Evolutionary conservation across 768 basidiomycete species (phyloP).

Genomic region (Suillus fuscotomentosus): DNA sequence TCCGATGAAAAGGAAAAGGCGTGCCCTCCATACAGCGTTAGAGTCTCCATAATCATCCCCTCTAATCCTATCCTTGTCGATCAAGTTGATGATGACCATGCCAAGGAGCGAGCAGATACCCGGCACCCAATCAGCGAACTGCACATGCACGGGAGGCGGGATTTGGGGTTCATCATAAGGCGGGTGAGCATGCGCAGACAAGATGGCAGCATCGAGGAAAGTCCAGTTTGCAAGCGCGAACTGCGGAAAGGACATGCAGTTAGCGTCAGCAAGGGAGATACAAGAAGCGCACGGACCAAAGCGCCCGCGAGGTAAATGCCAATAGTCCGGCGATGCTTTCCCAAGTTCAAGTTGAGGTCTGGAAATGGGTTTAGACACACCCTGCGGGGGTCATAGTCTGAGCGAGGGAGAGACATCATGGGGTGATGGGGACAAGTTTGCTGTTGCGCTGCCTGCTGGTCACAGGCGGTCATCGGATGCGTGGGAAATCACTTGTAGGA

Average conservation of each 20-base stretch:
- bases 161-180: slow-evolving; percentile 71
- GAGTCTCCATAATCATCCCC: slow-evolving; percentile 84
- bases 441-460: neutral
- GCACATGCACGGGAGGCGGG: slow-evolving; percentile 75
- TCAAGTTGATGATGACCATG: slow-evolving; percentile 88
- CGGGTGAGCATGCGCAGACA: slow-evolving; percentile 82
- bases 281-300: slow-evolving; percentile 60
- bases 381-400: slow-evolving; percentile 81
- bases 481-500: neutral
- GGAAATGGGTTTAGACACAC: slow-evolving; percentile 90
- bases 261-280: neutral
- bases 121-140: slow-evolving; percentile 97
- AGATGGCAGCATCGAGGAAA: slow-evolving; percentile 89
- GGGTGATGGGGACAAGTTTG: neutral
- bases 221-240: slow-evolving; percentile 96
- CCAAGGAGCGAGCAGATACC: slow-evolving; percentile 92
- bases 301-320: slow-evolving; percentile 93
- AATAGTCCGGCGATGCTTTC: slow-evolving; percentile 74
- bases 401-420: slow-evolving; percentile 61
- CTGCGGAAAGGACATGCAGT: slow-evolving; percentile 38
- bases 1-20: slow-evolving; percentile 89
- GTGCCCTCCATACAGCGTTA: slow-evolving; percentile 86
- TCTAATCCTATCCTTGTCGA: slow-evolving; percentile 88
- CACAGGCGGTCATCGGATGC: neutral
- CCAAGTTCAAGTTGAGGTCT: slow-evolving; percentile 66